A percentile compares a stretch with the other conserved stretches of the same genome.
Conservation (phyloP, 208 protist species). For the Leptomonas seymouri region DNA sequence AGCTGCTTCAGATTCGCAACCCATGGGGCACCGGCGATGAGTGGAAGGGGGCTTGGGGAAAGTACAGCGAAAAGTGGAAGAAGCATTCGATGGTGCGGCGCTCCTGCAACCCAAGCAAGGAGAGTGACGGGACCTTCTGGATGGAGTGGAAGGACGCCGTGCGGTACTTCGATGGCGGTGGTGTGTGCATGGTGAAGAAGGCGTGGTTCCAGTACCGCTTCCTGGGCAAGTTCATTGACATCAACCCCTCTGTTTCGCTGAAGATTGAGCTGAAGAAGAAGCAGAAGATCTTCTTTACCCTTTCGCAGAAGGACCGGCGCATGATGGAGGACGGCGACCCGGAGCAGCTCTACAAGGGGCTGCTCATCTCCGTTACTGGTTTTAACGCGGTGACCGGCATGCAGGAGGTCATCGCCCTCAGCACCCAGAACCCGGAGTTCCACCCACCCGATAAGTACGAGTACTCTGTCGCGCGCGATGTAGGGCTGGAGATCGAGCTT, state of each 20-base stretch:
- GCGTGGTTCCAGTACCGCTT: slow-evolving; percentile 54
- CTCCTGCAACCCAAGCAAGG: slow-evolving; percentile 25
- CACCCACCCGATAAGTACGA: slow-evolving; percentile 36
- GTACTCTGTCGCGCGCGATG: slow-evolving; percentile 48
- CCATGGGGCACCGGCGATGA: slow-evolving; percentile 34
- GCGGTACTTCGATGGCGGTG: slow-evolving; percentile 62
- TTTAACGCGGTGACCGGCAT: slow-evolving; percentile 17
- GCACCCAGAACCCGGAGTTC: slow-evolving; percentile 29
- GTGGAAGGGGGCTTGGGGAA: slow-evolving; percentile 49
- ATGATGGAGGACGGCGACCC: slow-evolving; percentile 35
- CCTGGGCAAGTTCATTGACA: slow-evolving; percentile 46
- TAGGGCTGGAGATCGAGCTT: slow-evolving; percentile 53
- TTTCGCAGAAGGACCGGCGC: slow-evolving; percentile 67
- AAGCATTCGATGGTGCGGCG: slow-evolving; percentile 31
- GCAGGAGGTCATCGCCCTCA: slow-evolving; percentile 29
- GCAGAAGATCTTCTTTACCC: slow-evolving; percentile 41
- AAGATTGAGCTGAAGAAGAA: slow-evolving; percentile 43
- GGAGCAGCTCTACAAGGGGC: slow-evolving; percentile 45
- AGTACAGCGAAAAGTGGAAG: slow-evolving; percentile 38
- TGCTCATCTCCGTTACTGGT: slow-evolving; percentile 46
- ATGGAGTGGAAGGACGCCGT: slow-evolving; percentile 63
- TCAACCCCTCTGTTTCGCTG: slow-evolving; percentile 43
- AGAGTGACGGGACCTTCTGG: slow-evolving; percentile 61
- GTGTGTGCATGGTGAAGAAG: slow-evolving; percentile 41
- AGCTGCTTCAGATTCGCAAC: slow-evolving; percentile 49